Evolutionary conservation across 2,329 filamentous ascomycete species (phyloP), one percentile per base, ranked within the genome.

Genomic region (Aspergillus caelatus): DNA sequence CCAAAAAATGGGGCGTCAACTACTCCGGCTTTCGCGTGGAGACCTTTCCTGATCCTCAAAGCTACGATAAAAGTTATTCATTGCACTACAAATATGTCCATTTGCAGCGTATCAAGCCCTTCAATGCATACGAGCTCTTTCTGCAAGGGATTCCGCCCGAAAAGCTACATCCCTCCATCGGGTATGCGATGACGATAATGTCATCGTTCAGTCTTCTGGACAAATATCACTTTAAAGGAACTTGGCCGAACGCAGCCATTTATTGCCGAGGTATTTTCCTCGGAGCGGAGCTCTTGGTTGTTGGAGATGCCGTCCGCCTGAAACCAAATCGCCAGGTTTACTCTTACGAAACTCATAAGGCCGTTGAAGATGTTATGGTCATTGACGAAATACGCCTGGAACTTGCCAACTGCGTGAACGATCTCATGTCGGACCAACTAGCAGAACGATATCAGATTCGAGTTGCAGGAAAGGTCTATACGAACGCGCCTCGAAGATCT

Each of bases 1-100:
- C 74, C 0, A 81, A 83, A 54, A 68, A 75, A 41, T 76, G 70
- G 39, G 79, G 75, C 14, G 72, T 86, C 14, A 84, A 81, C 60
- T 81, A 82, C 62, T 82, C 82, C 30, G 86, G 86, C 0, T 84
- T 86, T 62, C 82, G 86, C 0, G 77, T 89, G 1, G 86, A 89
- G 67, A 85, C 84, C 0, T 73, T 88, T 14, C 81, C 86, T 0
- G 75, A 86, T 63, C 82, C 84, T 0, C 82, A 85, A 65, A 76
- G 78, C 19, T 65, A 74, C 0, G 78, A 85, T 67, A 89, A 88
- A 68, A 76, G 77, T 7, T 75, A 80, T 3, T 85, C 84, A 0
- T 81, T 83, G 61, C 83, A 84, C 62, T 83, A 86, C 68, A 83
- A 79, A 62, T 88, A 88, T 65, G 78, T 89, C 2, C 80, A 81